Percentiles rank a stretch among this genome's conserved stretches.
Conservation (phyloP, 2,329 filamentous ascomycete genomes). For the Allantophomopsis cytisporea region DNA sequence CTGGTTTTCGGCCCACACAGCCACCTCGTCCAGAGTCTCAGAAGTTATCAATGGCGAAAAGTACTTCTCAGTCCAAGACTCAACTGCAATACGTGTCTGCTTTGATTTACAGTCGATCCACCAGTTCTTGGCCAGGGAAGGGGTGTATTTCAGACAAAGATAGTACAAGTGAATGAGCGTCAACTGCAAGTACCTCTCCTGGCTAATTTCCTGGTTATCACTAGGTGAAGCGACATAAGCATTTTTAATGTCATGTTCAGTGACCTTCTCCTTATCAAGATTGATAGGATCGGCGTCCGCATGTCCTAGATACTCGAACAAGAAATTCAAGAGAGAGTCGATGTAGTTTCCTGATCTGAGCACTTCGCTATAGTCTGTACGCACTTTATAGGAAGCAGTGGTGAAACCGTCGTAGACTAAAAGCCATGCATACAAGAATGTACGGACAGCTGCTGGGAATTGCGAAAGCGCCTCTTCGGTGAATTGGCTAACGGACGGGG, state of each 20-base stretch:
- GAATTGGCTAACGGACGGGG: slow-evolving; percentile 57
- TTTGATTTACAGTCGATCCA: slow-evolving; percentile 70
- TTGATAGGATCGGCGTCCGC: slow-evolving; percentile 60
- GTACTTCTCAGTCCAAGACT: slow-evolving; percentile 74
- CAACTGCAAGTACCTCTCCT: slow-evolving; percentile 68
- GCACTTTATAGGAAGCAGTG: slow-evolving; percentile 68
- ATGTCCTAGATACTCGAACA: slow-evolving; percentile 75
- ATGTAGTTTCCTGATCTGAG: slow-evolving; percentile 65
- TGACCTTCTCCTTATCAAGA: slow-evolving; percentile 54
- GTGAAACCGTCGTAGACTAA: slow-evolving; percentile 78
- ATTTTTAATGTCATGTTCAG: slow-evolving; percentile 36
- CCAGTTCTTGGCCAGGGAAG: slow-evolving; percentile 71
- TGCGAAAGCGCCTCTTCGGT: slow-evolving; percentile 50
- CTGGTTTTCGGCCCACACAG: slow-evolving; percentile 47
- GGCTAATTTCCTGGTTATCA: slow-evolving; percentile 34
- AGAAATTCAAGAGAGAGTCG: slow-evolving; percentile 58
- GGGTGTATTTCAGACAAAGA: slow-evolving; percentile 61
- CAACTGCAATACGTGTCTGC: slow-evolving; percentile 67
- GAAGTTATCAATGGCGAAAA: slow-evolving; percentile 61
- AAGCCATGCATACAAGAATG: slow-evolving; percentile 82
- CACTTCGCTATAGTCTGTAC: slow-evolving; percentile 65
- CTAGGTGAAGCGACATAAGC: slow-evolving; percentile 11
- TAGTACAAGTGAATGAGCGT: slow-evolving; percentile 81
- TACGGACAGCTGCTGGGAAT: slow-evolving; percentile 57
- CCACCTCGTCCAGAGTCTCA: slow-evolving; percentile 52